Percentiles rank a stretch among this genome's conserved stretches.
phyloP scores from a whole-genome alignment of 495 filamentous ascomycete species.

The Xylaria flabelliformis region DNA sequence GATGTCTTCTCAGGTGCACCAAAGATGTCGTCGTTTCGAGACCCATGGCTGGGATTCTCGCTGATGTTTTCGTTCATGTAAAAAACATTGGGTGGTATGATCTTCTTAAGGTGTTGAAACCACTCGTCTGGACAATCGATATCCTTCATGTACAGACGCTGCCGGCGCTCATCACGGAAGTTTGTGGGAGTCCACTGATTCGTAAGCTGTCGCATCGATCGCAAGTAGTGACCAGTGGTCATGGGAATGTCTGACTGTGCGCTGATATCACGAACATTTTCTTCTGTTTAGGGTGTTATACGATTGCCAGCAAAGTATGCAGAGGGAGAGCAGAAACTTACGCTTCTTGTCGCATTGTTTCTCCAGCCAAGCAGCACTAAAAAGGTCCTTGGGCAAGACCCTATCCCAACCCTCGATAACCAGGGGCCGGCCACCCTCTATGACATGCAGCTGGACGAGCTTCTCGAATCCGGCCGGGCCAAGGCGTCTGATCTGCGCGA shows the following conservation, averaged over 20 bases:
- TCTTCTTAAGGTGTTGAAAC: constrained; percentile 74
- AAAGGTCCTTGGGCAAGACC: constrained; percentile 70
- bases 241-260: constrained; percentile 73
- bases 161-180: constrained; percentile 71
- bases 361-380: constrained; percentile 80
- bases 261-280: constrained; percentile 76
- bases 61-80: constrained; percentile 84
- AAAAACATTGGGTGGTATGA: constrained; percentile 79
- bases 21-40: constrained; percentile 51
- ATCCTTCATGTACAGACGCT: constrained; percentile 93
- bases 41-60: constrained; percentile 39
- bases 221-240: constrained; percentile 86
- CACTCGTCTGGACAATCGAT: constrained; percentile 90
- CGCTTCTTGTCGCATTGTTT: constrained; percentile 74
- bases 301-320: background rate
- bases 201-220: constrained; percentile 77
- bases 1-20: constrained; percentile 51
- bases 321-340: constrained; percentile 45
- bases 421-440: constrained; percentile 82
- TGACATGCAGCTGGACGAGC: constrained; percentile 77
- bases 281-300: constrained; percentile 45
- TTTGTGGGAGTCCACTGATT: constrained; percentile 72
- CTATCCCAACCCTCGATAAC: constrained; percentile 86
- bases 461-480: constrained; percentile 79
- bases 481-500: constrained; percentile 72